Conservation (phyloP, 441 rosid genomes). For the Jatropha multifida region DNA sequence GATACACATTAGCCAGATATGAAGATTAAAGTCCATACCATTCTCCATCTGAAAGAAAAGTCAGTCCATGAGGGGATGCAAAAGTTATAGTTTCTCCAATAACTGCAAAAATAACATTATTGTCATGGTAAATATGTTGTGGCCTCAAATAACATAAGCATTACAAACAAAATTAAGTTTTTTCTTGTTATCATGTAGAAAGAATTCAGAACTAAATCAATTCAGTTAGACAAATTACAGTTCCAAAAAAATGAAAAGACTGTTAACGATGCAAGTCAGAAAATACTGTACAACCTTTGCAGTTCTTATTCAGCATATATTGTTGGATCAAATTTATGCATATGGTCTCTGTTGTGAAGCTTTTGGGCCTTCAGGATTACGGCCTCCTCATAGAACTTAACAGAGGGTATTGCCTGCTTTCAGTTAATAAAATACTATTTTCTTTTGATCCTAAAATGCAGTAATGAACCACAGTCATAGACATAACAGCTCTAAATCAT, state of each 20-base stretch:
- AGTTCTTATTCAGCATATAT: neutral
- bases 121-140: slow-evolving; percentile 15
- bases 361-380: neutral
- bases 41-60: slow-evolving; percentile 90
- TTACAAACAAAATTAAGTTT: slow-evolving; percentile 1
- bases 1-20: slow-evolving; percentile 2
- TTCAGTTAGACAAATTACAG: neutral
- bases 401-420: neutral
- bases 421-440: neutral
- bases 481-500: neutral
- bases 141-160: neutral
- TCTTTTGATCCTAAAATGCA: neutral
- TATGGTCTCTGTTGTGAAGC: neutral
- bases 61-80: slow-evolving; percentile 59
- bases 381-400: neutral
- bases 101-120: slow-evolving; percentile 49
- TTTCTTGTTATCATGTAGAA: neutral
- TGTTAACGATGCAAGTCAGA: neutral
- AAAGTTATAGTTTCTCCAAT: slow-evolving; percentile 94
- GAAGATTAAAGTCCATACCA: slow-evolving; percentile 51
- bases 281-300: neutral
- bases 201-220: neutral
- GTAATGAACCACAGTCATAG: neutral
- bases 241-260: neutral
- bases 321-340: neutral